Evolutionary conservation across 2,329 filamentous ascomycete species (phyloP).

Genomic region (Penicillium sclerotigenum): DNA sequence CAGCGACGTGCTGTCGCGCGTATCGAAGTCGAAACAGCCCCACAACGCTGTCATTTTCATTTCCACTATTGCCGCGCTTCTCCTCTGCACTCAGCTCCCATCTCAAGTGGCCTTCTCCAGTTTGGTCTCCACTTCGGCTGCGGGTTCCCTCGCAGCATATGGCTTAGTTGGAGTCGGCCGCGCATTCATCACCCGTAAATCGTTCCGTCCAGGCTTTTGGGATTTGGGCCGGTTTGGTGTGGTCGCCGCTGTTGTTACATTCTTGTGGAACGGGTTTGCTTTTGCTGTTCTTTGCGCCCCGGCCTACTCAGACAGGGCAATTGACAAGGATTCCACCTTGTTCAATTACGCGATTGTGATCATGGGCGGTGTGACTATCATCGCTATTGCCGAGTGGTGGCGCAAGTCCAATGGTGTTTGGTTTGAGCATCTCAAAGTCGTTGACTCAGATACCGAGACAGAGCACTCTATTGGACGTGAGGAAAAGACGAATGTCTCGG

Average conservation of each 20-base stretch:
- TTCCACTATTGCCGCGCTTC: constrained; percentile 48
- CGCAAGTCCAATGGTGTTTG: constrained; percentile 21
- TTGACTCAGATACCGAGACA: constrained; percentile 11
- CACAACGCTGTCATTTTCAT: constrained; percentile 55
- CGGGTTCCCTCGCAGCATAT: constrained; percentile 46
- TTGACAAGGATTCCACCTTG: constrained; percentile 20
- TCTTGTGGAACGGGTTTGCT: constrained; percentile 48
- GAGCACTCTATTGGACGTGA: constrained; percentile 4
- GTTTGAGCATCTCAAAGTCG: constrained; percentile 21
- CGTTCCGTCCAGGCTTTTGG: constrained; percentile 46
- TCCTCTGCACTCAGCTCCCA: constrained; percentile 55
- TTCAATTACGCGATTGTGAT: constrained; percentile 44
- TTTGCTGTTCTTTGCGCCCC: constrained; percentile 46
- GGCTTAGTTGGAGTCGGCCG: constrained; percentile 46
- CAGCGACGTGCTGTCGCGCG: constrained; percentile 51
- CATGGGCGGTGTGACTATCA: constrained; percentile 41
- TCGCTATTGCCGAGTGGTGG: constrained; percentile 23
- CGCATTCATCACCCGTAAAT: constrained; percentile 43
- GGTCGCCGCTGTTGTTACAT: constrained; percentile 43
- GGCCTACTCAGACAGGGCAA: constrained; percentile 29
- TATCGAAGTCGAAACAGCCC: constrained; percentile 52
- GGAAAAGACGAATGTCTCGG: not conserved
- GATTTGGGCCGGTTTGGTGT: constrained; percentile 43
- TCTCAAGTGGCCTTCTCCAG: constrained; percentile 49
- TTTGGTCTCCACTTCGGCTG: constrained; percentile 47